These are phyloP conservation scores for Penicillium pancosmium DNA, from an alignment of 495 filamentous ascomycete genomes.

Conservation along the genomic window DNA sequence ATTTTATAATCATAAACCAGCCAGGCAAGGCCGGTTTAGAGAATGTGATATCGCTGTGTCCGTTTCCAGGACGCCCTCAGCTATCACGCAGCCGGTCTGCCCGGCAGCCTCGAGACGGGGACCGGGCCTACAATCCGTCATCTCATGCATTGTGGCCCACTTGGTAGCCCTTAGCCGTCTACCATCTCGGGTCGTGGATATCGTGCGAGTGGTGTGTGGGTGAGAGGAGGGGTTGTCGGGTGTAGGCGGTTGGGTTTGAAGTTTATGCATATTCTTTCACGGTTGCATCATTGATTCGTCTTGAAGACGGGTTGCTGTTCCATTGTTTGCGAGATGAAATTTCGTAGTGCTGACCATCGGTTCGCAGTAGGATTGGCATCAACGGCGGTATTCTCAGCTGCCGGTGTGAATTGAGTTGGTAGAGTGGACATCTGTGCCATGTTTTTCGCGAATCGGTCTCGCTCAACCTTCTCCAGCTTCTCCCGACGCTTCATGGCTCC, in stretches of 20 bases:
- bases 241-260: no score
- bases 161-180: neutral
- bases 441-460: slow-evolving; percentile 79
- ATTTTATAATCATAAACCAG: no score
- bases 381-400: slow-evolving; percentile 13
- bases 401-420: slow-evolving; percentile 20
- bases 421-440: slow-evolving; percentile 62
- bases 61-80: neutral
- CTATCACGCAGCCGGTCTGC: neutral
- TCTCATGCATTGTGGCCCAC: slow-evolving; percentile 1
- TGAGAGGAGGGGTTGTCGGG: neutral
- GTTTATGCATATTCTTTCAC: no score
- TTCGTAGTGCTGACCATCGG: slow-evolving; percentile 69
- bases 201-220: neutral
- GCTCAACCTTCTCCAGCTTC: slow-evolving; percentile 73
- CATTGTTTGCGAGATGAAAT: slow-evolving; percentile 72
- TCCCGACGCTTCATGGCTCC: slow-evolving; percentile 85
- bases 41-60: neutral
- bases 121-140: neutral
- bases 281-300: slow-evolving; percentile 32
- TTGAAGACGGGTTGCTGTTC: slow-evolving; percentile 70
- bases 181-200: neutral
- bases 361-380: slow-evolving; percentile 49
- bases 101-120: neutral
- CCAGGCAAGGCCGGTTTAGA: neutral